Conservation (phyloP, 345 rosid species). For the Kandelia obovata region DNA sequence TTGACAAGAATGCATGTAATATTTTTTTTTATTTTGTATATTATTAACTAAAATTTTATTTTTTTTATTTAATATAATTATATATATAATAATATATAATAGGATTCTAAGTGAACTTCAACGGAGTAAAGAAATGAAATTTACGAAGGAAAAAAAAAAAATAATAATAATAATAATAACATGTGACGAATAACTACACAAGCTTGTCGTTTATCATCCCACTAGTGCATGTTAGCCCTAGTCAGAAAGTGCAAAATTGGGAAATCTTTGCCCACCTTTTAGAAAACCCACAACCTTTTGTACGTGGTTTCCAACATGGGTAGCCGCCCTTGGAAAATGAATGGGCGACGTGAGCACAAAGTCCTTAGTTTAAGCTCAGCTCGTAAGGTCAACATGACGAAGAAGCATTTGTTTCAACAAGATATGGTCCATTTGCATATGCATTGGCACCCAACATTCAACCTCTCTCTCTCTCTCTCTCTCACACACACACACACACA, state of each 20-base stretch:
- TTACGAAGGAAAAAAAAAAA: too few species aligned
- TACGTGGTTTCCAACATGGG: background rate
- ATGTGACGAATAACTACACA: slow-evolving; percentile 19
- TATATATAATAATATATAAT: too few species aligned
- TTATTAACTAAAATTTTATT: too few species aligned
- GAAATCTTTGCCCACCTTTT: background rate
- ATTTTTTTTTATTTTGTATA: too few species aligned
- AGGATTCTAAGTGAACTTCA: too few species aligned
- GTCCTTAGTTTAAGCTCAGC: too few species aligned
- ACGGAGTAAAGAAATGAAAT: too few species aligned
- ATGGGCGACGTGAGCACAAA: background rate
- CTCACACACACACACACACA: background rate
- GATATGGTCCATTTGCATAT: slow-evolving; percentile 3
- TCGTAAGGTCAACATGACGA: too few species aligned
- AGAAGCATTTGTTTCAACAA: slow-evolving; percentile 14
- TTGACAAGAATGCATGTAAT: too few species aligned
- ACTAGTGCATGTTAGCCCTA: slow-evolving; percentile 8
- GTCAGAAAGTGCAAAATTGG: slow-evolving; percentile 1
- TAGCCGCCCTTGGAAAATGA: slow-evolving; percentile 6
- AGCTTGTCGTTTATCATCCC: slow-evolving; percentile 27
- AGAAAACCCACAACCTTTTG: background rate
- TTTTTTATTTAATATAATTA: too few species aligned
- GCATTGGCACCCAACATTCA: slow-evolving; percentile 7
- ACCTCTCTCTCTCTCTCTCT: background rate
- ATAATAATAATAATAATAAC: too few species aligned